Conservation (phyloP, 1,284 basidiomycete species). For the Macrocystidia cucumis region DNA sequence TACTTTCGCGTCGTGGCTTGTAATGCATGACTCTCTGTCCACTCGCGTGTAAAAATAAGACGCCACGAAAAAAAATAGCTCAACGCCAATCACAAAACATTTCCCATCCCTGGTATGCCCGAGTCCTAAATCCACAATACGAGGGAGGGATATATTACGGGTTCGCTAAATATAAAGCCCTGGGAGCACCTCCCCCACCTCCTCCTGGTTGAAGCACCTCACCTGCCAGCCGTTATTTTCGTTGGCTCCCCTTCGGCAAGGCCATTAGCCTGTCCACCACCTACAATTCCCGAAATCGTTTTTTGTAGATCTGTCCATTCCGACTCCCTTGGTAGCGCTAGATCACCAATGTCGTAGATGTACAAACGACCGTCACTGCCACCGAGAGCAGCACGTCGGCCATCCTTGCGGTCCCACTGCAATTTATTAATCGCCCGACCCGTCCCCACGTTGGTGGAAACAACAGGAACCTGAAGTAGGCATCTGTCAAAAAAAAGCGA, state of each 20-base stretch:
- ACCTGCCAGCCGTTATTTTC: conserved; percentile 38
- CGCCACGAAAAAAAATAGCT: too few relatives aligned
- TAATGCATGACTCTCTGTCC: too few relatives aligned
- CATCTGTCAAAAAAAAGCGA: conserved; percentile 6
- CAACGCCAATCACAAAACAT: too few relatives aligned
- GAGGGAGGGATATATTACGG: too few relatives aligned
- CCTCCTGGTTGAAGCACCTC: conserved; percentile 11
- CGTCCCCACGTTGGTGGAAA: conserved; percentile 66
- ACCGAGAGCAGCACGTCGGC: conserved; percentile 79
- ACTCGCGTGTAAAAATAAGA: too few relatives aligned
- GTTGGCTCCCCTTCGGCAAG: conserved; percentile 33
- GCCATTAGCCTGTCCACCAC: conserved; percentile 49
- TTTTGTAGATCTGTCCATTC: conserved; percentile 91
- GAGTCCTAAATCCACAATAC: too few relatives aligned
- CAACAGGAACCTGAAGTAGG: conserved; percentile 61
- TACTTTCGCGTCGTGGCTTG: too few relatives aligned
- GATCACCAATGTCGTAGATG: conserved; percentile 92
- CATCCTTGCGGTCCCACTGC: conserved; percentile 87
- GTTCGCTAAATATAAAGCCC: too few relatives aligned
- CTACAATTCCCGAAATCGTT: conserved; percentile 58
- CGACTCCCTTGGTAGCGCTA: conserved; percentile 73
- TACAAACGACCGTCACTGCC: conserved; percentile 90
- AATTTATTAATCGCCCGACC: conserved; percentile 91
- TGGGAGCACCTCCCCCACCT: too few relatives aligned
- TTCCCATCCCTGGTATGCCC: too few relatives aligned